Evolutionary conservation across 1,284 basidiomycete genomes (phyloP), one percentile per base, ranked within the genome.

Genomic region (Ceratobasidium sp.): DNA sequence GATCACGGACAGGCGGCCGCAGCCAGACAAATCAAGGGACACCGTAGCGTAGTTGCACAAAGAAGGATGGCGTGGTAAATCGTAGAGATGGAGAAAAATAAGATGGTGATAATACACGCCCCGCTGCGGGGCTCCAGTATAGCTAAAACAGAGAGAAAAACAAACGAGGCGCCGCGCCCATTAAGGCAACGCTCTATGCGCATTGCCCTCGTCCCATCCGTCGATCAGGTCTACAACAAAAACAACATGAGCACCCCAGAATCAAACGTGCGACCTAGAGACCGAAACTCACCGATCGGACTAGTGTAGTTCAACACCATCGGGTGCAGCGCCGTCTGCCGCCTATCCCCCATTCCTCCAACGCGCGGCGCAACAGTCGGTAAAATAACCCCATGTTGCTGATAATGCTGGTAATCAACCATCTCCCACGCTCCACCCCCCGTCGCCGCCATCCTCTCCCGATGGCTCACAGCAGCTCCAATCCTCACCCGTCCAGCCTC

Each of bases 371-470:
- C 45, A 27, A 57, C 53, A 48, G 66, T 69, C 2, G 66, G 66
- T 1, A 69, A 24, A 57, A 69, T 69, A 45, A 69, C 66, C 51
- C 66, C 66, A 41, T 69, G 66, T 24, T 69, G 66, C 66, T 69
- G 66, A 24, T 69, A 69, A 33, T 69, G 53, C 3, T 56, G 33
- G 47, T 69, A 69, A 69, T 69, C 66, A 5, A 69, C 66, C 66
- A 69, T 69, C 66, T 69, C 66, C 66, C 66, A 69, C 29, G 66
- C 66, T 6, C 66, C 66, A 17, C 51, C 51, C n/a, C 66, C 66
- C 29, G 66, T 69, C 36, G 54, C 66, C 33, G 66, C 66, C 36
- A 53, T 53, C 36, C 66, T 11, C 14, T 69, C 54, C 17, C 57
- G 29, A 3, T 29, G 7, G 17, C 27, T 54, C 64, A 36, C 47